Conservation (phyloP, 2,329 filamentous ascomycete genomes). For the Colletotrichum truncatum region DNA sequence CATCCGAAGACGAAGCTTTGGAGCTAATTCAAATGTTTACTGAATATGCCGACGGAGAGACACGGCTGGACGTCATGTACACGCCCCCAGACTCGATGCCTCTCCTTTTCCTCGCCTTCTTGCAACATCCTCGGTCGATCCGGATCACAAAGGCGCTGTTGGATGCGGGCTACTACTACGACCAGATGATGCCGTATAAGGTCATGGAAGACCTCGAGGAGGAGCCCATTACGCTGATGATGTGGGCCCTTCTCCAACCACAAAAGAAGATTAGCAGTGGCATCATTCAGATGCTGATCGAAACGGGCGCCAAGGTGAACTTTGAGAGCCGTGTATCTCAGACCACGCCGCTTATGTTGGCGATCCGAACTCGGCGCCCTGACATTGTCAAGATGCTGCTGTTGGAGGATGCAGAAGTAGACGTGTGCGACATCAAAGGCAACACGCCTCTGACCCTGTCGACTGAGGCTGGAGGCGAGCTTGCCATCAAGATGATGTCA, state of each 20-base stretch:
- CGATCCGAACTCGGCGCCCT: slow-evolving; percentile 63
- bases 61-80: slow-evolving; percentile 60
- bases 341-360: slow-evolving; percentile 67
- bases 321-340: slow-evolving; percentile 61
- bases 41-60: slow-evolving; percentile 57
- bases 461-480: slow-evolving; percentile 61
- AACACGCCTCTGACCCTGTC: slow-evolving; percentile 70
- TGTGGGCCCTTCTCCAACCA: slow-evolving; percentile 70
- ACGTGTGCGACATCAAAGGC: slow-evolving; percentile 63
- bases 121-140: slow-evolving; percentile 63
- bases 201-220: slow-evolving; percentile 57
- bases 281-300: slow-evolving; percentile 66
- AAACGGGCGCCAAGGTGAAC: slow-evolving; percentile 64
- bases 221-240: slow-evolving; percentile 65
- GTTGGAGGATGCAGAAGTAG: slow-evolving; percentile 66
- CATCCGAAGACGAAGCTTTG: slow-evolving; percentile 59
- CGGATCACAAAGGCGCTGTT: slow-evolving; percentile 62
- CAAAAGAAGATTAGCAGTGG: slow-evolving; percentile 69
- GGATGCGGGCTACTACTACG: slow-evolving; percentile 67
- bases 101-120: slow-evolving; percentile 61
- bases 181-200: slow-evolving; percentile 56
- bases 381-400: slow-evolving; percentile 67
- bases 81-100: slow-evolving; percentile 52
- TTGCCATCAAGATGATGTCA: slow-evolving; percentile 62
- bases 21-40: slow-evolving; percentile 61